A percentile compares a stretch with the other conserved stretches of the same genome.
Conservation (phyloP, 306 rosid genomes). For the Rosa chinensis region DNA sequence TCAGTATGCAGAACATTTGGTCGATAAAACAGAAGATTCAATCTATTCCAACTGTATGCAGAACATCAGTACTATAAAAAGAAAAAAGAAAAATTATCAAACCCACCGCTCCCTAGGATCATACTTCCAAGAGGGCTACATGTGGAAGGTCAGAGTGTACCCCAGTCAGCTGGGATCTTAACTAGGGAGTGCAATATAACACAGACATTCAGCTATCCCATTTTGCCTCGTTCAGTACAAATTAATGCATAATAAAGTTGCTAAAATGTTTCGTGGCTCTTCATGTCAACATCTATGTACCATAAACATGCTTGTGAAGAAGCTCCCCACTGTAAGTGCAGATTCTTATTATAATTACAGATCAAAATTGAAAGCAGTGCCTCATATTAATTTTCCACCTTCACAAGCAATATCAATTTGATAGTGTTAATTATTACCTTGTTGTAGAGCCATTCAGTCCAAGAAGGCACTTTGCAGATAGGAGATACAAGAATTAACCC, state of each 20-base stretch:
- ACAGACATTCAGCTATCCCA: not conserved
- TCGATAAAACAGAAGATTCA: not conserved
- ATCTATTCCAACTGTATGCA: not conserved
- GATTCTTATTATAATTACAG: not conserved
- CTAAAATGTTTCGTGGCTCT: not conserved
- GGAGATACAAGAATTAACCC: slow-evolving; percentile 89
- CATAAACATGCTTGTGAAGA: not conserved
- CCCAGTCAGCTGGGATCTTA: slow-evolving; percentile 1
- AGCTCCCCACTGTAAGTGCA: not conserved
- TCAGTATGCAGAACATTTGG: not conserved
- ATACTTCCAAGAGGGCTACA: not conserved
- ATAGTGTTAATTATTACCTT: slow-evolving; percentile 49
- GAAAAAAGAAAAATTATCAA: not conserved
- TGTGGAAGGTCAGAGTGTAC: not conserved
- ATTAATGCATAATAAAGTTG: not conserved
- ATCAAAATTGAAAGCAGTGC: not conserved
- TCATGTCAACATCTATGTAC: slow-evolving; percentile 3
- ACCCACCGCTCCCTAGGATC: not conserved
- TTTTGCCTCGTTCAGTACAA: not conserved
- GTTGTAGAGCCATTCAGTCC: slow-evolving; percentile 90
- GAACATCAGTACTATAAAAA: not conserved
- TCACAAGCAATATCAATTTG: slow-evolving; percentile 10
- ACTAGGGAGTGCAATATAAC: not conserved
- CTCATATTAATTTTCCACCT: not conserved
- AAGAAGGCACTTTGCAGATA: slow-evolving; percentile 71